Conservation (phyloP, 164 flowering plant genomes). For the Taxillus chinensis region DNA sequence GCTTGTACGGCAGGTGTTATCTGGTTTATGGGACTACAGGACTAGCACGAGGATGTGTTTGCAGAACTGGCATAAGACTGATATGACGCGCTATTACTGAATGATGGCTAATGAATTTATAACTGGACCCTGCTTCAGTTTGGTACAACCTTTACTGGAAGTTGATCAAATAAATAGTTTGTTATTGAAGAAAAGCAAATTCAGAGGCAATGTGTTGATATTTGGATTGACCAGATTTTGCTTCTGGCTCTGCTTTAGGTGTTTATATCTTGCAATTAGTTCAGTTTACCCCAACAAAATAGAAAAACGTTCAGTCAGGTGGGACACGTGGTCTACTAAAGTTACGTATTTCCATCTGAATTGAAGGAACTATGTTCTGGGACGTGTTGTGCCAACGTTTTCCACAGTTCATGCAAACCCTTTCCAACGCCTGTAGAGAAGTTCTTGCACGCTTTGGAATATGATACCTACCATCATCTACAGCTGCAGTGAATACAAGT, state of each 20-base stretch:
- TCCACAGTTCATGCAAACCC: slow-evolving; percentile 41
- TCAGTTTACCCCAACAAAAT: background rate
- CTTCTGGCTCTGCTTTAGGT: slow-evolving; percentile 2
- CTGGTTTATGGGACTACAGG: slow-evolving; percentile 85
- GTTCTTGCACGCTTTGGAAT: slow-evolving; percentile 45
- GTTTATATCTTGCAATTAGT: slow-evolving; percentile 6
- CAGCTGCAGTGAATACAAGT: slow-evolving; percentile 24
- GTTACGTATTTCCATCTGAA: slow-evolving; percentile 22
- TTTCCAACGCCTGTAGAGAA: slow-evolving; percentile 32
- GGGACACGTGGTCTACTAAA: slow-evolving; percentile 10
- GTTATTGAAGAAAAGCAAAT: background rate
- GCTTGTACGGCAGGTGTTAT: slow-evolving; percentile 60
- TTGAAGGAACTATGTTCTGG: slow-evolving; percentile 49
- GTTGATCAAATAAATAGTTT: slow-evolving; percentile 9
- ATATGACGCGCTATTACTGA: slow-evolving; percentile 19
- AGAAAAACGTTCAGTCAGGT: slow-evolving; percentile 33
- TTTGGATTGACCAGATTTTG: no score
- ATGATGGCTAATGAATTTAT: background rate
- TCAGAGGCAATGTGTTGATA: no score
- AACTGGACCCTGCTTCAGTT: background rate
- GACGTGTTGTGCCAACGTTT: slow-evolving; percentile 36
- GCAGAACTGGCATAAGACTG: slow-evolving; percentile 32
- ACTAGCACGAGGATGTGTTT: slow-evolving; percentile 59
- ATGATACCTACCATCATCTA: slow-evolving; percentile 30
- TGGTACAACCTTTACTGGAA: slow-evolving; percentile 13